Conservation (phyloP, 495 filamentous ascomycete species). For the Penicillium taxi region DNA sequence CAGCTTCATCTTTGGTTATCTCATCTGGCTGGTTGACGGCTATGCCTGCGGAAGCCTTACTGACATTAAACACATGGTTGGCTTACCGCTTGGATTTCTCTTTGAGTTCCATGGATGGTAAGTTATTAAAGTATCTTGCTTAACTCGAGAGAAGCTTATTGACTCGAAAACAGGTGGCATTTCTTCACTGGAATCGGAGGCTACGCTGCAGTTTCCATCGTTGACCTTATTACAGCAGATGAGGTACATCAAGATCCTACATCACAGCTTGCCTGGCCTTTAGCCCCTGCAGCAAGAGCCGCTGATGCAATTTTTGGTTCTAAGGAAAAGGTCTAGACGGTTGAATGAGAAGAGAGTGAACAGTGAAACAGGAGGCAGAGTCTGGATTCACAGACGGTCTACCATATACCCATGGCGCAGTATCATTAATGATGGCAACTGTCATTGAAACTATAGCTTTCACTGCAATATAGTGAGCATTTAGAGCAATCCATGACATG, state of each 20-base stretch:
- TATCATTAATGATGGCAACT: too few relatives aligned
- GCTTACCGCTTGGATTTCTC: constrained; percentile 23
- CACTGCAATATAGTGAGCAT: too few relatives aligned
- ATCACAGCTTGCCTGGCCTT: constrained; percentile 17
- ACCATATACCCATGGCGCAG: too few relatives aligned
- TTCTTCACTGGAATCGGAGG: constrained; percentile 27
- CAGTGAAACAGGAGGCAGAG: too few relatives aligned
- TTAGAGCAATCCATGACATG: too few relatives aligned
- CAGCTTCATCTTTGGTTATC: constrained; percentile 24
- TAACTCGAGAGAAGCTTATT: neutral
- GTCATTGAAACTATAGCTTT: too few relatives aligned
- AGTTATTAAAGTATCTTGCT: neutral
- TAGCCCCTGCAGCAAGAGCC: constrained; percentile 5
- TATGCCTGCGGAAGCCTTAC: constrained; percentile 15
- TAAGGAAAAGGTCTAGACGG: constrained; percentile 5
- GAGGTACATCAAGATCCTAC: constrained; percentile 18
- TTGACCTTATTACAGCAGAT: constrained; percentile 22
- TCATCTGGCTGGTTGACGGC: constrained; percentile 25
- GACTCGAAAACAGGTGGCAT: constrained; percentile 22
- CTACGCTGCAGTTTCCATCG: constrained; percentile 23
- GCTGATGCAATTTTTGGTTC: constrained; percentile 1
- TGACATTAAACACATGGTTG: constrained; percentile 8
- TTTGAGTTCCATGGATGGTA: constrained; percentile 30
- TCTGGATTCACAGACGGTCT: too few relatives aligned
- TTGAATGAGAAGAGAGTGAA: constrained; percentile 1